Base-by-base conservation (phyloP, 192 early-diverging fungal genomes). In the Geosiphon pyriformis region DNA sequence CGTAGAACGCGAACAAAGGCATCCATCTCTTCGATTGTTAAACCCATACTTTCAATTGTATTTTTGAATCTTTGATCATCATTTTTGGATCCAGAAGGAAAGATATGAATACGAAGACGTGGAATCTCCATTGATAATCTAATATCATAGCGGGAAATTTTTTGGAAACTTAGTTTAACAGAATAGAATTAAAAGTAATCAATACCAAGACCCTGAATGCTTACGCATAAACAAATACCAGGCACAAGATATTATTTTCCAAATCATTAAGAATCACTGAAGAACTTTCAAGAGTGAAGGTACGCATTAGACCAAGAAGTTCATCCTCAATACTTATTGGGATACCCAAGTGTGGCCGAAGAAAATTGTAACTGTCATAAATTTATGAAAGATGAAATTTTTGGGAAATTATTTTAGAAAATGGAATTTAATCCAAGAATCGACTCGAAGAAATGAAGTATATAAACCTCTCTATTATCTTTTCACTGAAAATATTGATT, bases 401-500 rank as follows among this genome's bases (percentile, higher is more conserved):
- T 53, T 53, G 4, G n/a, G 4, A 11, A 22, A 7, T 71, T 51
- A 32, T 34, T 20, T 35, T 3, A 61, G 10, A 30, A 65, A 59
- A 59, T 59, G 33, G 58, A 56, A 62, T 48, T 51, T 29, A 46
- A 53, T 50, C 18, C 30, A 34, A 32, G 15, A n/a, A n/a, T n/a
- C n/a, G n/a, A n/a, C n/a, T n/a, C n/a, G n/a, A n/a, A n/a, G n/a
- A n/a, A n/a, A n/a, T n/a, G n/a, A n/a, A n/a, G n/a, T n/a, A 22
- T 17, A 66, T 67, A 59, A 69, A 75, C 76, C 70, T 72, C 55
- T 74, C 70, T 29, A 78, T 53, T 1, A 78, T 70, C 34, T 72
- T 71, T 42, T 75, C 76, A 50, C 70, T 70, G 22, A 78, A 78
- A 20, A 78, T 78, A 17, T 78, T 69, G 6, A 55, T 54, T 57